Conservation (phyloP, 331 rosid genomes). For the Malus hybrid region DNA sequence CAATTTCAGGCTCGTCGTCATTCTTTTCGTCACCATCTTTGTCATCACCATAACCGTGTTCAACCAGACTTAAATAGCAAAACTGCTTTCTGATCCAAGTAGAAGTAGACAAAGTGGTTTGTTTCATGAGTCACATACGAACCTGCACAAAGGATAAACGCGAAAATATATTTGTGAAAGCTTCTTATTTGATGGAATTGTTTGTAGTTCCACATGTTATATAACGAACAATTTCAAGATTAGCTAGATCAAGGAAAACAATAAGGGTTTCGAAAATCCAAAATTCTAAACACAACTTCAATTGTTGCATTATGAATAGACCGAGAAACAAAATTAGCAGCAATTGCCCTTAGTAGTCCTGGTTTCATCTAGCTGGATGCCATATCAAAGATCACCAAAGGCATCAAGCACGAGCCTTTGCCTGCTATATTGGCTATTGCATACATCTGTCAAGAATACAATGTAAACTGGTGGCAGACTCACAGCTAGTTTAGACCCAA, state of each 20-base stretch:
- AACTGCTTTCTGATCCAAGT: conserved; percentile 95
- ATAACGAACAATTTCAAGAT: not conserved
- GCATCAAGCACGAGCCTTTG: not conserved
- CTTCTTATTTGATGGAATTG: not conserved
- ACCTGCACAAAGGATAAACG: conserved; percentile 40
- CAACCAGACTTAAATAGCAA: conserved; percentile 88
- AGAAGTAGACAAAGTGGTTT: conserved; percentile 93
- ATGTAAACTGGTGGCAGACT: not conserved
- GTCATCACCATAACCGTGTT: conserved; percentile 21
- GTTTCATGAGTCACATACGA: conserved; percentile 97
- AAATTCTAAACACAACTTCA: not conserved
- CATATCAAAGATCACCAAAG: not conserved
- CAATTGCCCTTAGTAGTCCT: not conserved
- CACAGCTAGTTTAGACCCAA: not conserved
- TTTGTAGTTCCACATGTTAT: not conserved
- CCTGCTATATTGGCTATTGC: not conserved
- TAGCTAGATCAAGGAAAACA: not conserved
- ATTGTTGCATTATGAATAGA: not conserved
- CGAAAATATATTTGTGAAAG: not conserved
- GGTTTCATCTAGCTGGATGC: not conserved
- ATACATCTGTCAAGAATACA: not conserved
- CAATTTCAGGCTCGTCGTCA: conserved; percentile 33
- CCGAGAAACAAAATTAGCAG: not conserved
- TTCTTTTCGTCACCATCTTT: conserved; percentile 19
- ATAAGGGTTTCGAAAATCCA: not conserved